phyloP scores from a whole-genome alignment of 2,329 filamentous ascomycete species.

The Clonostachys rhizophaga region DNA sequence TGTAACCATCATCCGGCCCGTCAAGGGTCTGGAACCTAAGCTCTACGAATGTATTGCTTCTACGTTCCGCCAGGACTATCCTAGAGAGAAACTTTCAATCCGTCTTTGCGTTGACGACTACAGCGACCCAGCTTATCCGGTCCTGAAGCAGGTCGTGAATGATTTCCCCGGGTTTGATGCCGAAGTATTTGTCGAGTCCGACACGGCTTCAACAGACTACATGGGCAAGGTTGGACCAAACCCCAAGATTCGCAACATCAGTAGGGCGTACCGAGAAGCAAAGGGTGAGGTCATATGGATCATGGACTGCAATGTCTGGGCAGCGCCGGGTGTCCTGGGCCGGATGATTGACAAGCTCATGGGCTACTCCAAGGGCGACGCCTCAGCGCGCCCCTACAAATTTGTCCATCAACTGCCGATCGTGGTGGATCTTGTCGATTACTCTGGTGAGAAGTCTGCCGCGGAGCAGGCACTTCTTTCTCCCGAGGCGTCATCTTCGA shows the following conservation, averaged over 20 bases:
- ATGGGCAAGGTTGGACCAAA: slow-evolving; percentile 72
- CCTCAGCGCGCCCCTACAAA: slow-evolving; percentile 62
- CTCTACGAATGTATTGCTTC: slow-evolving; percentile 91
- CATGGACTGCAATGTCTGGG: slow-evolving; percentile 95
- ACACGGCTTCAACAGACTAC: slow-evolving; percentile 35
- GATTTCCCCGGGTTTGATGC: slow-evolving; percentile 73
- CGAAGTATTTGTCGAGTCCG: slow-evolving; percentile 72
- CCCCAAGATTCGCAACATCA: slow-evolving; percentile 98
- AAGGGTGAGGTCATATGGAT: slow-evolving; percentile 90
- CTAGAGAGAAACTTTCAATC: slow-evolving; percentile 68
- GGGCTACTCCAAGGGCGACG: slow-evolving; percentile 52
- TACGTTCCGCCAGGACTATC: slow-evolving; percentile 79
- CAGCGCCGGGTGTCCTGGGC: slow-evolving; percentile 71
- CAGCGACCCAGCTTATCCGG: slow-evolving; percentile 71
- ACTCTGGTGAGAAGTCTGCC: slow-evolving; percentile 6
- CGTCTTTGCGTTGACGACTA: slow-evolving; percentile 76
- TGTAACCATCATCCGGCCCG: slow-evolving; percentile 86
- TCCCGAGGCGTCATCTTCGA: slow-evolving; percentile 11
- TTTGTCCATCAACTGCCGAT: slow-evolving; percentile 94
- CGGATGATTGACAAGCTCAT: slow-evolving; percentile 86
- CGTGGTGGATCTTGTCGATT: slow-evolving; percentile 65
- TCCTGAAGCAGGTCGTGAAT: slow-evolving; percentile 64
- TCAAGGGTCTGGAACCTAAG: slow-evolving; percentile 86
- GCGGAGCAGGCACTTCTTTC: slow-evolving; percentile 13
- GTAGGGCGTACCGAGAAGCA: slow-evolving; percentile 84